Conservation (phyloP, 352 stramenopile genomes). For the Pythium insidiosum region DNA sequence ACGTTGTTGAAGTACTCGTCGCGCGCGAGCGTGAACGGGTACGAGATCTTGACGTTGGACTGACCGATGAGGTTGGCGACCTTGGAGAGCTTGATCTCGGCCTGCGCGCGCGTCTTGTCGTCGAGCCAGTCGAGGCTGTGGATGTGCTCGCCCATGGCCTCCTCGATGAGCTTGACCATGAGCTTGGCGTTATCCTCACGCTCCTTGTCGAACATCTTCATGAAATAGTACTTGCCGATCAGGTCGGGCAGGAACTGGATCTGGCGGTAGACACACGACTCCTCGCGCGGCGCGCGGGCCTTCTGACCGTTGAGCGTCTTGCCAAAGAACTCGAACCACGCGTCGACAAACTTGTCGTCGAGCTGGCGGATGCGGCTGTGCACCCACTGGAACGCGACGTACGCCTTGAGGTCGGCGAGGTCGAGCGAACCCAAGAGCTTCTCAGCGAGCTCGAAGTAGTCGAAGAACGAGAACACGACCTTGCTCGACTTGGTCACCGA, state of each 20-base stretch:
- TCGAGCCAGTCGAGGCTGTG: conserved; percentile 88
- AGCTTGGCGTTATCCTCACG: conserved; percentile 52
- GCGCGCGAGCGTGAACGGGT: conserved; percentile 15
- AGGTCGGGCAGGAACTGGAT: conserved; percentile 27
- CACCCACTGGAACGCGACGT: conserved; percentile 38
- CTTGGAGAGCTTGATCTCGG: conserved; percentile 74
- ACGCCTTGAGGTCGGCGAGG: conserved; percentile 34
- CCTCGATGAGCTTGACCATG: conserved; percentile 81
- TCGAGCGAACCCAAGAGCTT: conserved; percentile 18
- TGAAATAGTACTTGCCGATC: conserved; percentile 74
- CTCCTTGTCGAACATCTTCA: conserved; percentile 61
- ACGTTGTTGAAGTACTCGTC: conserved; percentile 47
- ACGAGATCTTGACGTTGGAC: conserved; percentile 27
- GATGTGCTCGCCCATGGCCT: conserved; percentile 69
- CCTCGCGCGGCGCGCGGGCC: conserved; percentile 40
- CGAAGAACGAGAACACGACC: conserved; percentile 26
- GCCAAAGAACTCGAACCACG: conserved; percentile 85
- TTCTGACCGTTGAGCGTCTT: conserved; percentile 53
- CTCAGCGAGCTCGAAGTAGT: conserved; percentile 43
- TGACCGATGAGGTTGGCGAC: conserved; percentile 25
- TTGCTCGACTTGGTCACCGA: conserved; percentile 18
- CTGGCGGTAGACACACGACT: conserved; percentile 37
- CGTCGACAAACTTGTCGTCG: conserved; percentile 62
- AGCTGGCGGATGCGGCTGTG: conserved; percentile 25
- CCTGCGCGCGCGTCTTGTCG: conserved; percentile 57